Evolutionary conservation across 495 filamentous ascomycete genomes (phyloP).

Genomic region (Lichina pygmaea): DNA sequence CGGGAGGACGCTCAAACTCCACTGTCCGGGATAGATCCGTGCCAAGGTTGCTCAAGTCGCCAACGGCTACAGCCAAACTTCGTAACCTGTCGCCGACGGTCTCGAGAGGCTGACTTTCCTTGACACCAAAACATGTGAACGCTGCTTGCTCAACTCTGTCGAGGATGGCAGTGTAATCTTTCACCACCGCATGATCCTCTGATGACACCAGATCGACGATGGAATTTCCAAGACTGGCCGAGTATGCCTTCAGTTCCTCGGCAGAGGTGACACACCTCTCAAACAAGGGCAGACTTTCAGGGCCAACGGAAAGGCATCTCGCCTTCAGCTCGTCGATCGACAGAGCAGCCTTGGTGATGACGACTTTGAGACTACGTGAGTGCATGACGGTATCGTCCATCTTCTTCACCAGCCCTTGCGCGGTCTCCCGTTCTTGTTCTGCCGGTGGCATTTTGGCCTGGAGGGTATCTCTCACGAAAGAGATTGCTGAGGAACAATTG

Average conservation of each 20-base stretch:
- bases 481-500: slow-evolving; percentile 39
- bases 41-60: slow-evolving; percentile 46
- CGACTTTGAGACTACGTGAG: slow-evolving; percentile 60
- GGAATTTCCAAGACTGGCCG: slow-evolving; percentile 36
- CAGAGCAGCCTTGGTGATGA: slow-evolving; percentile 51
- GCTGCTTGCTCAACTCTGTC: no score
- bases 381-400: slow-evolving; percentile 44
- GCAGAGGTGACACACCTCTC: slow-evolving; percentile 34
- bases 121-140: background rate
- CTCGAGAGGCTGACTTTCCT: slow-evolving; percentile 34
- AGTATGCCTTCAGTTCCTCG: slow-evolving; percentile 36
- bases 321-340: slow-evolving; percentile 54
- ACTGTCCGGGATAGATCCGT: slow-evolving; percentile 51
- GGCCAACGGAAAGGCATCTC: slow-evolving; percentile 43
- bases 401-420: slow-evolving; percentile 38
- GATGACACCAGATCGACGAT: slow-evolving; percentile 26
- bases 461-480: slow-evolving; percentile 33
- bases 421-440: slow-evolving; percentile 29
- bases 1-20: slow-evolving; percentile 53
- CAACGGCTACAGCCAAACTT: slow-evolving; percentile 30
- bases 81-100: slow-evolving; percentile 41
- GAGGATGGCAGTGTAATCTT: no score
- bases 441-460: slow-evolving; percentile 27
- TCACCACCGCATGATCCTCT: no score
- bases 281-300: slow-evolving; percentile 27